Evolutionary conservation across 2,329 filamentous ascomycete species (phyloP), one percentile per base, ranked within the genome.

Genomic region (Fusarium buxicola): DNA sequence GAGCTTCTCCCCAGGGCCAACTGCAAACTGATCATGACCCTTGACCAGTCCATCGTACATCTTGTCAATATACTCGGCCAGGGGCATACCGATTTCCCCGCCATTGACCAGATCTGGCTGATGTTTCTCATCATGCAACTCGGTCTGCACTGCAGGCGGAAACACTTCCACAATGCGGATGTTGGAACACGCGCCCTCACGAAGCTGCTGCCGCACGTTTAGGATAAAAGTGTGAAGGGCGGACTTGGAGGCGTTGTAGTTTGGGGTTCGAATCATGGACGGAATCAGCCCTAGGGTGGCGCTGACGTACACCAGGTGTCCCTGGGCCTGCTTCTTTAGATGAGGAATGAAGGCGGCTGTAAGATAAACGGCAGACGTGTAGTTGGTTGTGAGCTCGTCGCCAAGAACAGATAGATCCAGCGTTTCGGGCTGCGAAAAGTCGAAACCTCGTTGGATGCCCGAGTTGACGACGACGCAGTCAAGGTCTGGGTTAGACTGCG

Each of bases 381-480:
- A 70, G 43, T 73, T 74, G 13, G 63, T 69, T 12, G 58, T 69
- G 7, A 74, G 40, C 31, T 72, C 65, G 1, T 63, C 43, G 10
- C 71, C 64, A 38, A 76, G 69, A 6, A 60, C 60, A n/a, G 34
- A 69, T 32, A 78, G 52, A 7, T 73, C 67, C 24, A 77, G 59
- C 15, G 54, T 51, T 40, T 66, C 62, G 5, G 69, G 69, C 18
- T 50, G 50, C 7, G 58, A 30, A 60, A 72, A 51, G 69, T 75
- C 34, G 67, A 83, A 72, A 1, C 68, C 69, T 25, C 76, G 75
- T 69, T 89, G 85, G 28, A 84, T 77, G 8, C 85, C 85, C 0
- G 85, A 81, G 69, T 87, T 88, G 46, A 88, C 74, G 51, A 89
- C 72, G 24, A 89, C 69, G 63, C 80, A 81, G 73, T 87, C 66